Evolutionary conservation across 331 rosid genomes (phyloP), one percentile per base, ranked within the genome.

Genomic region (Spiraea crenata): DNA sequence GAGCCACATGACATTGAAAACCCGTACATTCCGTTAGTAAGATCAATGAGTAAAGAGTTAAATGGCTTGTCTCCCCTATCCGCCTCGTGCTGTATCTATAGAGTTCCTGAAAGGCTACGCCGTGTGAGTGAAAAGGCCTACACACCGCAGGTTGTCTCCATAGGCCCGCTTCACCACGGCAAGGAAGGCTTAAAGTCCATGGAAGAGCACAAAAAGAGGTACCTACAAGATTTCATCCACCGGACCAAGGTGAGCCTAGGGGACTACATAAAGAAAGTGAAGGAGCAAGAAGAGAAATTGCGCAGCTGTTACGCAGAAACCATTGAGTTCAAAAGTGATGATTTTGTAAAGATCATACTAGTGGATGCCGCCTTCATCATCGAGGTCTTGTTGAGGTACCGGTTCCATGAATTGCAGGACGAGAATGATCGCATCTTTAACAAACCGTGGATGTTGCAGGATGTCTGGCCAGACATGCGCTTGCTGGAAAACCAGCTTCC

Each of bases 401-500:
- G 11, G 14, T 57, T 50, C 54, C 40, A n/a, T 1, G 69, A 25
- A n/a, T 20, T 51, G 6, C 31, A 20, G 54, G 57, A 65, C 0
- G 52, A 34, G 10, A 38, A 47, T 15, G 80, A 82, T 31, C 51
- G 59, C 3, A 74, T 82, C 25, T 74, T 70, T 48, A 39, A 25
- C 25, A 77, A 50, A 58, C 64, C 61, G 42, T 25, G 47, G 66
- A 45, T 76, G 69, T 0, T 46, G 14, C 3, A 3, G 34, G 62
- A 35, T 4, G n/a, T 81, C 2, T 41, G 35, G 15, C 9, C 20
- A 25, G 73, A 72, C 63, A 44, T 80, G 65, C 20, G 25, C 39
- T 6, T 75, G 67, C 63, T 81, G 1, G 84, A 81, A 71, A 81
- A 76, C 72, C 79, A 81, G 69, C 48, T 75, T 40, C 88, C 83